These are phyloP conservation scores for Paraphoma sp. DNA, from an alignment of 2,329 filamentous ascomycete species.

Conservation along the genomic window DNA sequence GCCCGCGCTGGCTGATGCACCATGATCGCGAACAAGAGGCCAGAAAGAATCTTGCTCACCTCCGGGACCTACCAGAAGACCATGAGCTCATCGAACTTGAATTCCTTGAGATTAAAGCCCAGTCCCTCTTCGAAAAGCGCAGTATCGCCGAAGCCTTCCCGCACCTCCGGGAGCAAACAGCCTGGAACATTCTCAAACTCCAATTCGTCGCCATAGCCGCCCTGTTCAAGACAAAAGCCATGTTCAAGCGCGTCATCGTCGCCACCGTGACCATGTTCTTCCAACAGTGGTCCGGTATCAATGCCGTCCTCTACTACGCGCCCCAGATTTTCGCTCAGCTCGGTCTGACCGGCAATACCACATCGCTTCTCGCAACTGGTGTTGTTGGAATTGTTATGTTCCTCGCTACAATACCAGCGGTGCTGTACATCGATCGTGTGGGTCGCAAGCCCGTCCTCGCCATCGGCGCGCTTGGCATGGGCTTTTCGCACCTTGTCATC, in stretches of 20 bases:
- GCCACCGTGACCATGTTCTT: conserved; percentile 61
- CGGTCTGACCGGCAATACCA: conserved; percentile 54
- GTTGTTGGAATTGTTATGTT: conserved; percentile 77
- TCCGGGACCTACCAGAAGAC: conserved; percentile 67
- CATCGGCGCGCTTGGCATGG: conserved; percentile 70
- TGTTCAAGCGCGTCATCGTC: conserved; percentile 71
- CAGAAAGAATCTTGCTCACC: conserved; percentile 65
- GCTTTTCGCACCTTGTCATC: conserved; percentile 72
- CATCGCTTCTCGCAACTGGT: conserved; percentile 70
- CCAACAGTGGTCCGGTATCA: conserved; percentile 61
- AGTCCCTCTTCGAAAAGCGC: conserved; percentile 77
- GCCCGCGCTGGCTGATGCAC: conserved; percentile 76
- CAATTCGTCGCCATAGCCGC: conserved; percentile 72
- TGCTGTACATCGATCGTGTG: conserved; percentile 69
- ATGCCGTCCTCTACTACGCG: conserved; percentile 57
- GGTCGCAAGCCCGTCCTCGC: conserved; percentile 70
- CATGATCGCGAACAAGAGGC: conserved; percentile 74
- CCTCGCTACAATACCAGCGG: conserved; percentile 68
- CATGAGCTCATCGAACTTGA: conserved; percentile 76
- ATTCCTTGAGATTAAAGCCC: conserved; percentile 83
- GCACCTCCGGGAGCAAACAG: conserved; percentile 64
- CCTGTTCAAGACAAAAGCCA: conserved; percentile 69
- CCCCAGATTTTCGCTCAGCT: conserved; percentile 58
- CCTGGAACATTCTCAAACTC: conserved; percentile 61
- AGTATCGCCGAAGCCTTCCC: conserved; percentile 71